Evolutionary conservation across 495 filamentous ascomycete species (phyloP).

Genomic region (Aspergillus leporis): DNA sequence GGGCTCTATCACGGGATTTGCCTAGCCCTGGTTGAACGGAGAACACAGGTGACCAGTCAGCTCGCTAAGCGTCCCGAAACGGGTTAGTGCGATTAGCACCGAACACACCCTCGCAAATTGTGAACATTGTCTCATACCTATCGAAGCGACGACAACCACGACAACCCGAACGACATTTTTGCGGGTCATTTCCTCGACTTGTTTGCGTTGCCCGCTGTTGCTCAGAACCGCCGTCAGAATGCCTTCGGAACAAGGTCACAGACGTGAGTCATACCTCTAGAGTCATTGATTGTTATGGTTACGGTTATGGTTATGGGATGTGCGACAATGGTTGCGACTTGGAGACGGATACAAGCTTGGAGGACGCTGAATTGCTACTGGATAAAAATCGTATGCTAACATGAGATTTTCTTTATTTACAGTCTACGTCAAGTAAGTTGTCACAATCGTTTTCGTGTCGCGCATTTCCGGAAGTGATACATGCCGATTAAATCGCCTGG

Average conservation of each 20-base stretch:
- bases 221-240: slow-evolving; percentile 63
- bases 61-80: slow-evolving; percentile 41
- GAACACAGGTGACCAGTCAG: slow-evolving; percentile 13
- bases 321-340: slow-evolving; percentile 5
- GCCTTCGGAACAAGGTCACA: slow-evolving; percentile 81
- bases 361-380: slow-evolving; percentile 12
- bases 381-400: slow-evolving; percentile 36
- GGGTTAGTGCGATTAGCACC: slow-evolving; percentile 42
- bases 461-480: slow-evolving; percentile 22
- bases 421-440: slow-evolving; percentile 94
- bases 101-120: slow-evolving; percentile 47
- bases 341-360: background rate
- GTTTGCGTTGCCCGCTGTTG: slow-evolving; percentile 48
- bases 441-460: slow-evolving; percentile 24
- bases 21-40: slow-evolving; percentile 34
- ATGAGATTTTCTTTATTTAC: slow-evolving; percentile 27
- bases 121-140: slow-evolving; percentile 35
- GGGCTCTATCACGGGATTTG: slow-evolving; percentile 38
- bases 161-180: slow-evolving; percentile 51
- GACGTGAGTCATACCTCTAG: slow-evolving; percentile 61
- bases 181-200: slow-evolving; percentile 52
- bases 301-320: slow-evolving; percentile 10
- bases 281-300: slow-evolving; percentile 18
- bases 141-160: slow-evolving; percentile 54
- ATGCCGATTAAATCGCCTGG: slow-evolving; percentile 9